These are phyloP conservation scores for Lyophyllum shimeji DNA, from an alignment of 768 basidiomycete genomes.

Conservation along the genomic window DNA sequence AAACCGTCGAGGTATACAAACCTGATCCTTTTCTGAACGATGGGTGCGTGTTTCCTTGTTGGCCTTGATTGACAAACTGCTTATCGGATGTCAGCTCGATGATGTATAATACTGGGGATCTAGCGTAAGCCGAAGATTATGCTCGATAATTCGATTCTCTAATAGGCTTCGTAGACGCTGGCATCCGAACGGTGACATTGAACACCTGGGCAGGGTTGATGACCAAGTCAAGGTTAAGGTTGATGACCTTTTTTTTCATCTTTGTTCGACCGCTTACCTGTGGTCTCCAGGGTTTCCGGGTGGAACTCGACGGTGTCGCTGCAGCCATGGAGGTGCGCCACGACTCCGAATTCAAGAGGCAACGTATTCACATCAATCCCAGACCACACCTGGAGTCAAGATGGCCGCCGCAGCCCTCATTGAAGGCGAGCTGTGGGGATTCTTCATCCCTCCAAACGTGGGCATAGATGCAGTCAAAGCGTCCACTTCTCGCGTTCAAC, in stretches of 20 bases:
- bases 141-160: background rate
- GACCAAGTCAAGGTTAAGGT: conserved; percentile 66
- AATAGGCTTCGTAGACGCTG: conserved; percentile 35
- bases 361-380: background rate
- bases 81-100: conserved; percentile 22
- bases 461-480: conserved; percentile 37
- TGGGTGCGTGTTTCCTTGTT: conserved; percentile 34
- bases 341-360: background rate
- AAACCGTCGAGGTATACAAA: conserved; percentile 47
- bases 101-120: conserved; percentile 66
- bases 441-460: conserved; percentile 41
- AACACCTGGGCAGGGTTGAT: conserved; percentile 57
- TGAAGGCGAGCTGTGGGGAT: conserved; percentile 55
- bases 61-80: background rate
- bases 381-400: conserved; percentile 23
- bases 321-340: conserved; percentile 52
- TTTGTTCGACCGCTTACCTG: background rate
- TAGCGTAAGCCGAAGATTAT: conserved; percentile 34
- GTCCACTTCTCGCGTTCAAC: conserved; percentile 50
- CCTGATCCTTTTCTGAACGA: conserved; percentile 49
- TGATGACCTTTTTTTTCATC: background rate
- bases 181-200: conserved; percentile 50
- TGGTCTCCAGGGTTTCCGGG: conserved; percentile 49
- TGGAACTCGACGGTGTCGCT: conserved; percentile 60
- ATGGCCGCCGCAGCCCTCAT: conserved; percentile 52